Percentiles rank a stretch among this genome's conserved stretches.
These are phyloP conservation scores for Phytopythium kandeliae DNA, from an alignment of 352 stramenopile genomes.

Conservation along the genomic window DNA sequence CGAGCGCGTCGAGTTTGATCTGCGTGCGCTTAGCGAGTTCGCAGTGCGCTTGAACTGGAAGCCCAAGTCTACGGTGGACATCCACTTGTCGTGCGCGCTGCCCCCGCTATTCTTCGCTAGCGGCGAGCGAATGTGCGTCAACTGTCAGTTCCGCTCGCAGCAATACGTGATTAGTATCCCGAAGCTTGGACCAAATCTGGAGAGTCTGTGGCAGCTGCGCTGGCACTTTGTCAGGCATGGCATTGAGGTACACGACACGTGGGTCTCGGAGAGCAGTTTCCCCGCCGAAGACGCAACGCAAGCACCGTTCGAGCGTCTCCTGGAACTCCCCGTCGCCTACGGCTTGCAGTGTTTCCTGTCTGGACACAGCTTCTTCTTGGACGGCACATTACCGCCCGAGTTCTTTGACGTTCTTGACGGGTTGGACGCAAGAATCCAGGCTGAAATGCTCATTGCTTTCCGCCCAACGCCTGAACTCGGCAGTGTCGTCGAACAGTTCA, in stretches of 20 bases:
- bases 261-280: constrained; percentile 13
- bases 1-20: constrained; percentile 30
- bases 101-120: constrained; percentile 34
- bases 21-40: constrained; percentile 34
- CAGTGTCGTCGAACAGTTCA: constrained; percentile 31
- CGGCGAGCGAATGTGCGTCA: constrained; percentile 20
- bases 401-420: constrained; percentile 31
- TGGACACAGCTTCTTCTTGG: constrained; percentile 37
- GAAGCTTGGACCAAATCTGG: constrained; percentile 8
- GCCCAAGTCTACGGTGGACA: constrained; percentile 6
- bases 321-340: constrained; percentile 32
- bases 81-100: constrained; percentile 23
- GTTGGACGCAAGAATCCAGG: constrained; percentile 31
- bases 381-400: constrained; percentile 23
- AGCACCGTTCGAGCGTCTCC: constrained; percentile 4
- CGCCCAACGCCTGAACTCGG: constrained; percentile 9
- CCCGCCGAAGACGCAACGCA: constrained; percentile 2
- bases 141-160: constrained; percentile 30
- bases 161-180: constrained; percentile 27
- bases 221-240: constrained; percentile 41
- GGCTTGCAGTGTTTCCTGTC: constrained; percentile 47
- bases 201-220: constrained; percentile 35
- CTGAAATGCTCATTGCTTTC: constrained; percentile 40
- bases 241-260: constrained; percentile 42
- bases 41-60: constrained; percentile 42